Conservation (phyloP, 176 grass and related monocot species). For the Oryza glaberrima region DNA sequence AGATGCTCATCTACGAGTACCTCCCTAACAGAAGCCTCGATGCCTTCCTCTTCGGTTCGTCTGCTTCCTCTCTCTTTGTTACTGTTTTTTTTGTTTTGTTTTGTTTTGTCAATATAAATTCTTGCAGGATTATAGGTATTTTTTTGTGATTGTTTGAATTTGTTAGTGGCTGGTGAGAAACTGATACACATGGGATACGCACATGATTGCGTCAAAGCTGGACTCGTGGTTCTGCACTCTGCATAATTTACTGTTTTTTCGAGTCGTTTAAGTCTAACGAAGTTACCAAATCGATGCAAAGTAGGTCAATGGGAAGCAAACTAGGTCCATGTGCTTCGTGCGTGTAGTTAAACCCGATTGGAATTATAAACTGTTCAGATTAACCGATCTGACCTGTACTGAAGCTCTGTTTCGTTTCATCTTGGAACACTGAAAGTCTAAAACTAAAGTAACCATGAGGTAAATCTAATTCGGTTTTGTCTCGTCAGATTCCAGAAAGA, state of each 20-base stretch:
- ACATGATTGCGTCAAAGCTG: conserved; percentile 20
- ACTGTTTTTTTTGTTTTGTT: neutral
- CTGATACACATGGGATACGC: conserved; percentile 31
- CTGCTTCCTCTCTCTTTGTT: neutral
- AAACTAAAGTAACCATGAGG: neutral
- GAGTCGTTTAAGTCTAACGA: conserved; percentile 29
- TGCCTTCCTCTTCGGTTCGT: conserved; percentile 81
- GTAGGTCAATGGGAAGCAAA: conserved; percentile 44
- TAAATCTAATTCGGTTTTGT: neutral
- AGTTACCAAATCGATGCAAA: conserved; percentile 29
- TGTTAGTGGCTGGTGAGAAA: neutral
- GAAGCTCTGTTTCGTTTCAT: neutral
- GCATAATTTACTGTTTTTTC: conserved; percentile 29
- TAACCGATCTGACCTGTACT: neutral
- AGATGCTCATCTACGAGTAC: conserved; percentile 92
- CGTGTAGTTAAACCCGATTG: neutral
- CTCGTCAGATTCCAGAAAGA: conserved; percentile 45
- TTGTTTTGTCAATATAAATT: neutral
- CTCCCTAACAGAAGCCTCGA: conserved; percentile 91
- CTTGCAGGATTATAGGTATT: neutral
- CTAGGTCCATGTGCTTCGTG: conserved; percentile 24
- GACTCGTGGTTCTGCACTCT: conserved; percentile 29
- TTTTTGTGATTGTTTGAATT: neutral
- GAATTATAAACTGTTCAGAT: neutral
- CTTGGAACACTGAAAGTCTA: neutral